Evolutionary conservation across 305 asterid species (phyloP).

Genomic region (Plantago coronopus): DNA sequence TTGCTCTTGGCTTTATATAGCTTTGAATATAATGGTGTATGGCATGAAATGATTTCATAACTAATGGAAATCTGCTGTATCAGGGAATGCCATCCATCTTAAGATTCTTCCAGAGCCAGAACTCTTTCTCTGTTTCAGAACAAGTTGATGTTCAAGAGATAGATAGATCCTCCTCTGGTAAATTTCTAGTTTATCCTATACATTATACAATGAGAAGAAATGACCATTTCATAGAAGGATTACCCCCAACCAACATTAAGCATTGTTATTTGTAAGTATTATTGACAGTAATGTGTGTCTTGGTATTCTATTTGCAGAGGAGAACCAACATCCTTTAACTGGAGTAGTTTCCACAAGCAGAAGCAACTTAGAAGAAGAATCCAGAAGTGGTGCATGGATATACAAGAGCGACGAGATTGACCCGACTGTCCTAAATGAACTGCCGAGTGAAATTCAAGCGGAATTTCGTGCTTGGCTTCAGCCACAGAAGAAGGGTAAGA

Average conservation of each 20-base stretch:
- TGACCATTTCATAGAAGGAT: not conserved
- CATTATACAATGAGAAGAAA: not conserved
- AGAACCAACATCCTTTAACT: conserved; percentile 27
- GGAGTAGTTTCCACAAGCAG: conserved; percentile 24
- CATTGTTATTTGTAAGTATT: not conserved
- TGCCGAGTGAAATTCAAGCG: conserved; percentile 74
- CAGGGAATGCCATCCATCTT: conserved; percentile 66
- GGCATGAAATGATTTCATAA: conserved; percentile 9
- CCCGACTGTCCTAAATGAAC: conserved; percentile 56
- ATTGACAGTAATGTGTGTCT: not conserved
- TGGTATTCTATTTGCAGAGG: conserved; percentile 14
- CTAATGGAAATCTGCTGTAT: conserved; percentile 24
- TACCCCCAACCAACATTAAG: not conserved
- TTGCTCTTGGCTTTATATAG: not conserved
- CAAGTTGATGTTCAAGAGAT: conserved; percentile 32
- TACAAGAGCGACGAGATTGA: conserved; percentile 76
- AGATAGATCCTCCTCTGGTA: conserved; percentile 51
- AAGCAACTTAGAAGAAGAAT: conserved; percentile 30
- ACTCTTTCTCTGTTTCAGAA: conserved; percentile 31
- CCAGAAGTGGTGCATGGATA: conserved; percentile 40
- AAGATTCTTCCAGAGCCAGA: conserved; percentile 44
- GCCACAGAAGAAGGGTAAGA: conserved; percentile 59
- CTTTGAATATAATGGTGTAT: conserved; percentile 6
- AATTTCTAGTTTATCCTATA: conserved; percentile 8
- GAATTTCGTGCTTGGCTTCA: conserved; percentile 69